phyloP scores from a whole-genome alignment of 768 basidiomycete genomes.

The Russula sp. region DNA sequence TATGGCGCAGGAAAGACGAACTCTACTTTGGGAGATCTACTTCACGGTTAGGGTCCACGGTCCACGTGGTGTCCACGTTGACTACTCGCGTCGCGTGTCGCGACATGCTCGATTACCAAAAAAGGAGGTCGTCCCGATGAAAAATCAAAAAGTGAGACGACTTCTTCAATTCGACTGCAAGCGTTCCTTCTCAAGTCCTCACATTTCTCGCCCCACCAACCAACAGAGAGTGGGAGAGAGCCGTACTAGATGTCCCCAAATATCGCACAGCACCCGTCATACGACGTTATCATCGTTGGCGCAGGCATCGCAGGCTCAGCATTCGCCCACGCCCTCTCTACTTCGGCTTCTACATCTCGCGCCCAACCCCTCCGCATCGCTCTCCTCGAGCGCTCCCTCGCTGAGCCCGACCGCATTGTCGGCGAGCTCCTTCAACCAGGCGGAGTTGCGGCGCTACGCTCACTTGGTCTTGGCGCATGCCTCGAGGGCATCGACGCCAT shows the following conservation, averaged over 20 bases:
- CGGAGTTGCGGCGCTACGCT: slow-evolving; percentile 66
- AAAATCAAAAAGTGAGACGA: background rate
- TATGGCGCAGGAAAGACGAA: too few relatives aligned
- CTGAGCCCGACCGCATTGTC: slow-evolving; percentile 93
- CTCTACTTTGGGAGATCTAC: too few relatives aligned
- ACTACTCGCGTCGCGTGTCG: background rate
- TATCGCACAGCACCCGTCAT: slow-evolving; percentile 29
- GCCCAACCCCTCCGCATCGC: slow-evolving; percentile 63
- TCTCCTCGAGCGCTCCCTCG: slow-evolving; percentile 83
- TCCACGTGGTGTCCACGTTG: too few relatives aligned
- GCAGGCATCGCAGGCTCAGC: slow-evolving; percentile 87
- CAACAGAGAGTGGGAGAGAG: background rate
- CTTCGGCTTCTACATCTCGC: slow-evolving; percentile 36
- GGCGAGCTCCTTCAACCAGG: slow-evolving; percentile 96
- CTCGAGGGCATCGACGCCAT: slow-evolving; percentile 87
- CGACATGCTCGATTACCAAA: background rate
- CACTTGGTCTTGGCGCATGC: slow-evolving; percentile 68
- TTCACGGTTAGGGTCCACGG: too few relatives aligned
- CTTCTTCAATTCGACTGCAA: background rate
- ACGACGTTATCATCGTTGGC: slow-evolving; percentile 85
- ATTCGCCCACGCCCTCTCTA: slow-evolving; percentile 78
- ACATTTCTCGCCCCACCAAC: background rate
- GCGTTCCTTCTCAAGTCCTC: background rate
- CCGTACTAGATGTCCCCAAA: background rate
- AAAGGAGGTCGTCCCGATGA: background rate